These are phyloP conservation scores for Aspergillus funiculosus DNA, from an alignment of 495 filamentous ascomycete genomes.

Conservation along the genomic window DNA sequence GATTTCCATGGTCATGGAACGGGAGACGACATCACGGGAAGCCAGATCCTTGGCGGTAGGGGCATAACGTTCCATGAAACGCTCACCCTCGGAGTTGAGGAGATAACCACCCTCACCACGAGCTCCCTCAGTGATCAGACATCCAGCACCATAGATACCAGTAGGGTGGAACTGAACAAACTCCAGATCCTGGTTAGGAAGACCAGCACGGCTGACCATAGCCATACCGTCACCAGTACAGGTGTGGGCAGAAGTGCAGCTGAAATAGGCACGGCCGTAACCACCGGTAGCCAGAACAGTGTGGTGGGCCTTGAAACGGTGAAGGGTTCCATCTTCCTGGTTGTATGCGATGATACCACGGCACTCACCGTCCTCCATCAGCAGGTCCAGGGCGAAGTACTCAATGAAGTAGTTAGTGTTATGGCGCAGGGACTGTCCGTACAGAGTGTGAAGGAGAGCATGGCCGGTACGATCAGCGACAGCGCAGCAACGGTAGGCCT, in stretches of 20 bases:
- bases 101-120: conserved; percentile 98
- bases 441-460: conserved; percentile 93
- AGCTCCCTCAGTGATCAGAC: conserved; percentile 96
- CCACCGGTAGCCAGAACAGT: conserved; percentile 94
- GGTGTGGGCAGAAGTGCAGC: conserved; percentile 94
- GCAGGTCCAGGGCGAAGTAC: conserved; percentile 91
- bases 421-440: conserved; percentile 93
- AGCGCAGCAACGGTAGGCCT: conserved; percentile 93
- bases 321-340: conserved; percentile 95
- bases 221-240: conserved; percentile 98
- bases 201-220: conserved; percentile 95
- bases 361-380: conserved; percentile 96
- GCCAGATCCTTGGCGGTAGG: conserved; percentile 96
- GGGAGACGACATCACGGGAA: conserved; percentile 86
- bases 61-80: conserved; percentile 98
- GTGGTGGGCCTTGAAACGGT: conserved; percentile 92
- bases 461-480: conserved; percentile 95
- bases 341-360: conserved; percentile 95
- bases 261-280: conserved; percentile 96
- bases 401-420: conserved; percentile 99
- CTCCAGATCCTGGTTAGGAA: conserved; percentile 98
- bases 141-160: conserved; percentile 97
- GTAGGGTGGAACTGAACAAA: conserved; percentile 99
- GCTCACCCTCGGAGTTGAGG: conserved; percentile 92
- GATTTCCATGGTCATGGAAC: conserved; percentile 97